Percentiles rank a stretch among this genome's conserved stretches.
These are phyloP conservation scores for Magnolia officinalis DNA, from an alignment of 164 flowering plant species.

Conservation along the genomic window DNA sequence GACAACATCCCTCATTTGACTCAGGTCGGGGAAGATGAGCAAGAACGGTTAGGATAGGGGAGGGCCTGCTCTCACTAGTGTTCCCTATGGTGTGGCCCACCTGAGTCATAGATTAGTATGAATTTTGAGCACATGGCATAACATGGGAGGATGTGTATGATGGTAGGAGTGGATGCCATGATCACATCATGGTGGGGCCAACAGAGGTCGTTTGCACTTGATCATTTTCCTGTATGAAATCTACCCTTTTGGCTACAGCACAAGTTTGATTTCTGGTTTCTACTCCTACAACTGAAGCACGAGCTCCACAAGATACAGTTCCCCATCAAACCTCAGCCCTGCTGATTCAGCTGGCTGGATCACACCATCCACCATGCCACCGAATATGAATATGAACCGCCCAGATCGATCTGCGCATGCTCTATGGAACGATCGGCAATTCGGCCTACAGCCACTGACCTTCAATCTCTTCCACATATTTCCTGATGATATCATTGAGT, in stretches of 20 bases:
- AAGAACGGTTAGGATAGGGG: too few species aligned
- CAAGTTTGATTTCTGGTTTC: neutral
- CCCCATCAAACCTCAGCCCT: constrained; percentile 74
- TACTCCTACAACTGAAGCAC: constrained; percentile 17
- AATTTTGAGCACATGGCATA: too few species aligned
- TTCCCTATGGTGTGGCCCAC: too few species aligned
- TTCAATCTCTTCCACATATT: constrained; percentile 66
- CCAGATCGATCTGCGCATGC: constrained; percentile 74
- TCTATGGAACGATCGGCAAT: constrained; percentile 71
- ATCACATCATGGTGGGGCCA: too few species aligned
- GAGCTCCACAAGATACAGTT: constrained; percentile 67
- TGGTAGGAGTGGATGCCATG: too few species aligned
- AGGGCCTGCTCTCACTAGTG: too few species aligned
- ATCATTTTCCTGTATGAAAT: neutral
- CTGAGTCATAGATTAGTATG: too few species aligned
- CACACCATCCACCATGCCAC: constrained; percentile 90
- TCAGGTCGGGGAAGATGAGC: too few species aligned
- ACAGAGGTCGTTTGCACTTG: neutral
- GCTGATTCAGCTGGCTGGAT: constrained; percentile 54
- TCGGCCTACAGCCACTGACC: constrained; percentile 43
- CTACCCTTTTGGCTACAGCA: neutral
- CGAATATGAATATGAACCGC: constrained; percentile 55
- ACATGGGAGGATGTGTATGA: too few species aligned
- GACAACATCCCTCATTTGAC: too few species aligned
- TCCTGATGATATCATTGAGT: constrained; percentile 15